phyloP scores from a whole-genome alignment of 371 early-diverging fungal genomes.

The Mortierella sp. region DNA sequence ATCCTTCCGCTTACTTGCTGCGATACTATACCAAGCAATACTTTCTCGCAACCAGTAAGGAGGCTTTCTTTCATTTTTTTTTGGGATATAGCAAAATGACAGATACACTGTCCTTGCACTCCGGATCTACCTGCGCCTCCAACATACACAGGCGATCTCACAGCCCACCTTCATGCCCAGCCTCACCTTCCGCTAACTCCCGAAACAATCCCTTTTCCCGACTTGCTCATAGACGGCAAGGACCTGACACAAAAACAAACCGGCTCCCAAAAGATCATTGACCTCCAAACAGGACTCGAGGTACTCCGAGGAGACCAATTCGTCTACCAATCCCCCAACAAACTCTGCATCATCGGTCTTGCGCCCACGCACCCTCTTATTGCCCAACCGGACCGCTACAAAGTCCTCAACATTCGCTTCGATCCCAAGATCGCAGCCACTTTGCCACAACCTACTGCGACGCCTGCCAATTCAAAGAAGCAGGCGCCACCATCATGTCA shows the following conservation, averaged over 20 bases:
- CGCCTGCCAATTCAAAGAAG: conserved; percentile 46
- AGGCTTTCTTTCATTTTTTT: no score
- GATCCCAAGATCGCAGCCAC: conserved; percentile 25
- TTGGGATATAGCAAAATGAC: no score
- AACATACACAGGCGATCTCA: no score
- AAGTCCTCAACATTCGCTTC: conserved; percentile 38
- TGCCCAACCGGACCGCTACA: conserved; percentile 33
- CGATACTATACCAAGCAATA: conserved; percentile 54
- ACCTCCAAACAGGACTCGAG: conserved; percentile 28
- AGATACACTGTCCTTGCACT: no score
- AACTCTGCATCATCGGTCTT: conserved; percentile 44
- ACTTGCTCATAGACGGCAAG: conserved; percentile 13
- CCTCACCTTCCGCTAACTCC: no score
- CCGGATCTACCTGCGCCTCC: no score
- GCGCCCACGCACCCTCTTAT: conserved; percentile 50
- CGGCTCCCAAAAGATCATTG: conserved; percentile 24
- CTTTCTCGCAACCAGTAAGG: conserved; percentile 19
- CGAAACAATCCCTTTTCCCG: no score
- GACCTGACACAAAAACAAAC: not conserved
- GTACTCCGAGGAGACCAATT: conserved; percentile 49
- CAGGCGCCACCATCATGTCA: conserved; percentile 41
- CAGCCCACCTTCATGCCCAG: no score
- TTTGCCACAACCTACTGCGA: conserved; percentile 43
- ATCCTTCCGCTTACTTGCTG: conserved; percentile 44
- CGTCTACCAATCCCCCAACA: conserved; percentile 56